These are phyloP conservation scores for Amanita rimosa DNA, from an alignment of 768 basidiomycete species.

Conservation along the genomic window DNA sequence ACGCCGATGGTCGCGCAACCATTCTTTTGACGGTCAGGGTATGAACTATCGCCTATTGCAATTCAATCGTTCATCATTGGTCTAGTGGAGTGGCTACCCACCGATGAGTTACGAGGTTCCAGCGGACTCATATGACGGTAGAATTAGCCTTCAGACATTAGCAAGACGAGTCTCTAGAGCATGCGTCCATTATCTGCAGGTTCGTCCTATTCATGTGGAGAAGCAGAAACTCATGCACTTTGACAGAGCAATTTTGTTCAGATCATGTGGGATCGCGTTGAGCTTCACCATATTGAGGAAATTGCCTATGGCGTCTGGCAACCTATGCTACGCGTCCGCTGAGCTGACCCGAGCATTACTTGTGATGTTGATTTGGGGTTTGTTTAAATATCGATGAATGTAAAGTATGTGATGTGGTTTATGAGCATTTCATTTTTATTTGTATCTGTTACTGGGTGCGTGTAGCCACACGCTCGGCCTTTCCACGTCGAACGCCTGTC, in stretches of 20 bases:
- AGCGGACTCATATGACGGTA: constrained; percentile 53
- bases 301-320: constrained; percentile 60
- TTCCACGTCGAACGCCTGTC: not conserved
- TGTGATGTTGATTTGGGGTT: not conserved
- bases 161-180: constrained; percentile 60
- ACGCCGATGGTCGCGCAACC: constrained; percentile 46
- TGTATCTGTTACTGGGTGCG: not conserved
- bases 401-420: no score
- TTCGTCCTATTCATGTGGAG: constrained; percentile 12
- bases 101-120: constrained; percentile 70
- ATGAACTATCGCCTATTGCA: constrained; percentile 12
- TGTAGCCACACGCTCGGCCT: not conserved
- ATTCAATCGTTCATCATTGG: not conserved
- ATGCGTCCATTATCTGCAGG: constrained; percentile 69
- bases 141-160: constrained; percentile 54
- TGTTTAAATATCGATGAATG: not conserved
- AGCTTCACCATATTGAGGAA: constrained; percentile 65
- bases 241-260: constrained; percentile 57
- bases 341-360: constrained; percentile 6
- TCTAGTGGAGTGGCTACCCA: constrained; percentile 59
- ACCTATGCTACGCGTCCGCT: constrained; percentile 46
- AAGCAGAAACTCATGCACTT: not conserved
- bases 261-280: constrained; percentile 55
- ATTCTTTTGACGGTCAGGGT: constrained; percentile 57
- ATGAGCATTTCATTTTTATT: not conserved